Evolutionary conservation across 2,329 filamentous ascomycete species (phyloP), one percentile per base, ranked within the genome.

Genomic region (Colletotrichum tamarilloi): DNA sequence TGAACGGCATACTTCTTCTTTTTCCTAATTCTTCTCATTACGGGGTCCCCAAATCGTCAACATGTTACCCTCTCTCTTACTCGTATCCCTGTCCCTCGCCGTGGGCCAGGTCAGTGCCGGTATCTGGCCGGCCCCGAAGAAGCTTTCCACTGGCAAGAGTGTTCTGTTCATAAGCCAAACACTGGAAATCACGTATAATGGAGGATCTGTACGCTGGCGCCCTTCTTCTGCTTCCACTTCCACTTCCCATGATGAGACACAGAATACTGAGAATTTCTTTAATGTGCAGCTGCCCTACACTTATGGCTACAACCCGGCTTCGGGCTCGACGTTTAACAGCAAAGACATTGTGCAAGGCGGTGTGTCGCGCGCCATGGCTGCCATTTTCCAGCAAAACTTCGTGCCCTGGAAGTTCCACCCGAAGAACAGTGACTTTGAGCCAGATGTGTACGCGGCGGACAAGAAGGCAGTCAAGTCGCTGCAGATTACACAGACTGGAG

Each of bases 391-490:
- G 30, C 85, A 92, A 72, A 91, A 89, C 76, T 91, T 95, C 74
- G 88, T 94, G 19, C 94, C 94, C 0, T 97, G 94, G 94, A 95
- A 92, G 83, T 89, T 97, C 68, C 88, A 93, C 75, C 87, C 89
- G 28, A 89, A 92, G 42, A 87, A 91, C 76, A 87, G 88, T 68
- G 78, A 89, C 53, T 93, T 90, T 75, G 93, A 96, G 81, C 94
- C 94, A 0, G 80, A 82, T 9, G 80, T 84, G 8, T 77, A 80
- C 26, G 77, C 81, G 38, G 76, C 74, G 30, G 76, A 77, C 63
- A 85, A 87, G 77, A 86, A 80, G 4, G 88, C 84, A 76, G 85
- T 97, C 77, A 87, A 83, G 56, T 85, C 84, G n/a, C 85, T 97
- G 58, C 80, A 84, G 22, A 90, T 97, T 75, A 85, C 85, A 16